Evolutionary conservation across 2,329 filamentous ascomycete genomes (phyloP).

Genomic region (Cercospora nicotianae): DNA sequence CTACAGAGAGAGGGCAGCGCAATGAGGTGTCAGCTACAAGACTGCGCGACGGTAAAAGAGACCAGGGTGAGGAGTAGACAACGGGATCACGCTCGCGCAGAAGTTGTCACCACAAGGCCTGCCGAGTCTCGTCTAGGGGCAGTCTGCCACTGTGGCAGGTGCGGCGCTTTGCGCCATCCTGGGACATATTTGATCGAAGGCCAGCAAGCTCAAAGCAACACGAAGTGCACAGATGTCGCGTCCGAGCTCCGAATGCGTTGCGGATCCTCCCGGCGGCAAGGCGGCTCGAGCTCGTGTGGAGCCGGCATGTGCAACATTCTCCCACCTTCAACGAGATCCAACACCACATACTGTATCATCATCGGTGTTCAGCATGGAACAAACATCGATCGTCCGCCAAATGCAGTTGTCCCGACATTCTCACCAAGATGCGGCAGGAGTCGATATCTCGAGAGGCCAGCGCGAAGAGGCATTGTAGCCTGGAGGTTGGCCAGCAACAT

Average conservation of each 20-base stretch:
- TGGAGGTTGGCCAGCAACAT: background rate
- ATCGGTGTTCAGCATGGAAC: background rate
- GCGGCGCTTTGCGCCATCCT: slow-evolving; percentile 18
- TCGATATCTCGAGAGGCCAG: background rate
- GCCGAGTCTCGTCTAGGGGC: slow-evolving; percentile 12
- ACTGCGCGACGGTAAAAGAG: background rate
- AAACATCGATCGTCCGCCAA: background rate
- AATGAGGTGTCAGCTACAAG: background rate
- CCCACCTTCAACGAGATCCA: background rate
- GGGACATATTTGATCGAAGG: background rate
- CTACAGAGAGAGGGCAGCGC: background rate
- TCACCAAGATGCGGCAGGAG: background rate
- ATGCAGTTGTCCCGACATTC: background rate
- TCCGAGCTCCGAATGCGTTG: slow-evolving; percentile 3
- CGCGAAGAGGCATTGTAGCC: background rate
- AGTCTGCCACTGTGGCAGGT: background rate
- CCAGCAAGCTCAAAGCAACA: background rate
- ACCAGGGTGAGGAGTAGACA: slow-evolving; percentile 9
- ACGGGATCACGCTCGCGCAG: background rate
- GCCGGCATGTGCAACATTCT: background rate
- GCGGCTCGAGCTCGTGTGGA: background rate
- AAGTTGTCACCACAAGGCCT: slow-evolving; percentile 13
- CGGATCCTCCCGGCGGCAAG: background rate
- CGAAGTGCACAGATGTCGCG: background rate
- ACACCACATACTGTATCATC: background rate